Base-by-base conservation (phyloP, 2,329 filamentous ascomycete genomes). In the Scedosporium apiospermum region DNA sequence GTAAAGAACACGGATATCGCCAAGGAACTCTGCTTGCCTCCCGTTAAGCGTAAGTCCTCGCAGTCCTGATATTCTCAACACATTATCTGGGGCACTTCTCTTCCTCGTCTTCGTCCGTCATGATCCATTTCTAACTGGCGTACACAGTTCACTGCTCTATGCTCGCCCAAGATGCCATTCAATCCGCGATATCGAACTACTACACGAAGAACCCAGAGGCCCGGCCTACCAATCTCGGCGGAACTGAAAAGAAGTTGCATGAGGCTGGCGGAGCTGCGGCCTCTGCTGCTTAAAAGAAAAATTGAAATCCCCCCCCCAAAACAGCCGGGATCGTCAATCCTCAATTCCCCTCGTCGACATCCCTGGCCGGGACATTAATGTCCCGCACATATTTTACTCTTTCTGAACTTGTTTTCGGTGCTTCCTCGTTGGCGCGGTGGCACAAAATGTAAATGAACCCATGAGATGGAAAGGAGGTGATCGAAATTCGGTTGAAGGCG, bases 1-100 rank as follows among this genome's bases (percentile, higher is more conserved):
- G 90, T 99, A 70, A 89, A 91, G 80, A 99, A 99, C 78, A 96
- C 93, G 3, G 93, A 99, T 78, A 99, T 99, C 73, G 95, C 95
- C 44, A 96, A 96, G 81, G 96, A 99, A 78, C 81, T 97, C 63
- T 95, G 91, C 72, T 77, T 95, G 71, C 91, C 91, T 42, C 91
- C 91, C 65, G 91, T 96, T 60, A 96, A 96, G 80, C 77, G 90
- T 92, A 79, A 76, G 88, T 85, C 57, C 4, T n/a, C 34, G 10
- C 10, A 38, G 9, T 12, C 10, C 34, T 9, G 10, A 14, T 2
- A 38, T 21, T n/a, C 26, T 16, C 27, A 23, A 41, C 42, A 38
- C 10, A 12, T 4, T 38, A 6, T 4, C 12, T 12, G 10, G 3
- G 34, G 34, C 10, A n/a, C n/a, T 3, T 4, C 12, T 38, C 12